Percentiles rank a stretch among this genome's conserved stretches.
These are phyloP conservation scores for Edhazardia aedis DNA, from an alignment of 371 early-diverging fungal species.

Conservation along the genomic window DNA sequence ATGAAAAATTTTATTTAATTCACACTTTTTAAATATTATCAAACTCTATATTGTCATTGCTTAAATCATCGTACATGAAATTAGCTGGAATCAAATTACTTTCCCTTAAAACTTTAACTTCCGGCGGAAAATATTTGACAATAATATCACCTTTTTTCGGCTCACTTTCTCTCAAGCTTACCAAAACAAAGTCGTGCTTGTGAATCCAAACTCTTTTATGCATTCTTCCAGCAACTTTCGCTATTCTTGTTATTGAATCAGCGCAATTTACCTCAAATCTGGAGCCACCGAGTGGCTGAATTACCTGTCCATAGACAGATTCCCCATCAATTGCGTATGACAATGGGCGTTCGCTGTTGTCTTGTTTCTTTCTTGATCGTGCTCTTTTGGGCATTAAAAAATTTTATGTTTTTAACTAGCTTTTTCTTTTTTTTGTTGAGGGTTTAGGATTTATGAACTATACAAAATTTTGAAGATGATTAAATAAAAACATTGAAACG, in stretches of 20 bases:
- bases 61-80: background rate
- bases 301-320: conserved; percentile 61
- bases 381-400: too few species aligned
- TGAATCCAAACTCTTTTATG: conserved; percentile 87
- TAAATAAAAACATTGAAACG: too few species aligned
- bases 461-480: too few species aligned
- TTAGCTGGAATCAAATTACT: conserved; percentile 79
- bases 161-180: conserved; percentile 79
- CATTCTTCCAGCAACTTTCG: conserved; percentile 84
- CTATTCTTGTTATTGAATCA: conserved; percentile 70
- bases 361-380: background rate
- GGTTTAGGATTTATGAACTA: too few species aligned
- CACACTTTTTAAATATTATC: background rate
- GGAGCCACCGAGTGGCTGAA: conserved; percentile 81
- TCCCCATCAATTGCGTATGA: background rate
- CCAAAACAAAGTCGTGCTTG: conserved; percentile 72
- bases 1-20: background rate
- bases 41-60: background rate
- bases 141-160: conserved; percentile 85
- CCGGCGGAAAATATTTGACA: conserved; percentile 79
- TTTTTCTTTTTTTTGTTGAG: too few species aligned
- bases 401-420: too few species aligned
- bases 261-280: conserved; percentile 73
- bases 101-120: conserved; percentile 75
- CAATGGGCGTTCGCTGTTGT: background rate